phyloP scores from a whole-genome alignment of 2,329 filamentous ascomycete species.

The Talaromyces sp. region DNA sequence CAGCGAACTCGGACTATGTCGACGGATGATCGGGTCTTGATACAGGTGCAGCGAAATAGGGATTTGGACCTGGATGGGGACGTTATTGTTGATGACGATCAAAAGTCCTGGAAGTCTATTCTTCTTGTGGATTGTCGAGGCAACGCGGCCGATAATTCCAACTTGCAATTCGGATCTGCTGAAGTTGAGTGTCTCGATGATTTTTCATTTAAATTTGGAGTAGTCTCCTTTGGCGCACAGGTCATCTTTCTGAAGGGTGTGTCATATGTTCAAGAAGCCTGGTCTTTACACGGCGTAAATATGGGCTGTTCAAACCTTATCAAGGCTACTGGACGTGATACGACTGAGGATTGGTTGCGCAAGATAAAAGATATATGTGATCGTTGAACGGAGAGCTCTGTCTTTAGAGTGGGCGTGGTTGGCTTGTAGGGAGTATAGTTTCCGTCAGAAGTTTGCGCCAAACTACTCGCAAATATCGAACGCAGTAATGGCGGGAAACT shows the following conservation, averaged over 20 bases:
- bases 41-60: background rate
- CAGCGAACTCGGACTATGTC: background rate
- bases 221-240: slow-evolving; percentile 6
- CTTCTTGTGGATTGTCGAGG: slow-evolving; percentile 8
- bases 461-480: too few species aligned
- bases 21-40: background rate
- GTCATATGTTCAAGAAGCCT: background rate
- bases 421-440: background rate
- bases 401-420: background rate
- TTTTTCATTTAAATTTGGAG: background rate
- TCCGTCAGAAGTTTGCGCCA: too few species aligned
- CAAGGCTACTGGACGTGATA: slow-evolving; percentile 12
- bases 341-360: slow-evolving; percentile 11
- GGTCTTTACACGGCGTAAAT: background rate
- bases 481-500: too few species aligned
- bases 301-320: slow-evolving; percentile 6
- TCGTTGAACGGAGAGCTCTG: background rate
- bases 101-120: background rate
- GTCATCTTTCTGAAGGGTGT: background rate
- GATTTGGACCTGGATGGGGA: slow-evolving; percentile 6
- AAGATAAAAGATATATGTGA: background rate
- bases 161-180: background rate
- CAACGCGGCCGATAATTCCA: background rate
- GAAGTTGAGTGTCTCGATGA: background rate
- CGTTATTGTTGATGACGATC: background rate